A percentile compares a stretch with the other conserved stretches of the same genome.
phyloP scores from a whole-genome alignment of 352 stramenopile species.

The Nothophytophthora sp. region DNA sequence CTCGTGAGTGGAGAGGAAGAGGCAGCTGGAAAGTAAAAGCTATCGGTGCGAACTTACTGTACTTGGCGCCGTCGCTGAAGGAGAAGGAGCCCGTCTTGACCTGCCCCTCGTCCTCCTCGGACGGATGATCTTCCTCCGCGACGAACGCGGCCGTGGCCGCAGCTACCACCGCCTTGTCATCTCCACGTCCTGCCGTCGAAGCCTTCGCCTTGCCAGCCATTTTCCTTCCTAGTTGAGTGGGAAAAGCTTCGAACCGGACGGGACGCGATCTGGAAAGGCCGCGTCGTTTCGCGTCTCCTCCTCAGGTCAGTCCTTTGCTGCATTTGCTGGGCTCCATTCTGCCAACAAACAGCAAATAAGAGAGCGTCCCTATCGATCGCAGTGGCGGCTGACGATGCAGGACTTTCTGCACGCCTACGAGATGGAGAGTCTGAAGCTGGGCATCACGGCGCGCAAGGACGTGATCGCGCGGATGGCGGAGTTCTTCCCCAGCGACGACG shows the following conservation, averaged over 20 bases:
- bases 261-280: no score
- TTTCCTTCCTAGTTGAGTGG: no score
- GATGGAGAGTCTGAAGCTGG: slow-evolving; percentile 75
- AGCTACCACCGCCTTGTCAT: slow-evolving; percentile 20
- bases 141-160: slow-evolving; percentile 9
- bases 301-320: no score
- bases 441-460: slow-evolving; percentile 62
- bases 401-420: slow-evolving; percentile 75
- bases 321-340: no score
- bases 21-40: no score
- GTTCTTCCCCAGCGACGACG: slow-evolving; percentile 43
- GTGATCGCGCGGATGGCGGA: slow-evolving; percentile 46
- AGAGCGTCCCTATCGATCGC: no score
- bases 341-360: no score
- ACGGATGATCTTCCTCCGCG: slow-evolving; percentile 32
- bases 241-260: no score
- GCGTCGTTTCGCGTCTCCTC: slow-evolving; percentile 26
- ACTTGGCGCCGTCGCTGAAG: slow-evolving; percentile 67
- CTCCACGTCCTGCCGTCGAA: slow-evolving; percentile 23
- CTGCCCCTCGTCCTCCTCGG: slow-evolving; percentile 38
- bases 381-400: slow-evolving; percentile 53
- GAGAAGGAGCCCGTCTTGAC: slow-evolving; percentile 57
- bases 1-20: no score
- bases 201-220: slow-evolving; percentile 24
- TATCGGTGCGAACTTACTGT: slow-evolving; percentile 30